Conservation (phyloP, 1,284 basidiomycete genomes). For the Ustilago hordei region DNA sequence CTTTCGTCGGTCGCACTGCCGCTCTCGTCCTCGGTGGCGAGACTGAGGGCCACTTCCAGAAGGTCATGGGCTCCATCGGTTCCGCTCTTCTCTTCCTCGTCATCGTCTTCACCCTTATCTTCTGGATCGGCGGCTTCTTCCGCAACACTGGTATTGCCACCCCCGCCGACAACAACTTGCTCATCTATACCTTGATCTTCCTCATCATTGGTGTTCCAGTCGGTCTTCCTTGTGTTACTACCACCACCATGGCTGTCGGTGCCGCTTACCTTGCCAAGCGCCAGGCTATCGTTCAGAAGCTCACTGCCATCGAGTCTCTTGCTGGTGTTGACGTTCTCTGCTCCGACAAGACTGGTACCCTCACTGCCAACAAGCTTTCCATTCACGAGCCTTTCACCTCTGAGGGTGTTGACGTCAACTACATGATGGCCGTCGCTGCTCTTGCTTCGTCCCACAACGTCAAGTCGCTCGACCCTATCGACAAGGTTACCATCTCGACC, state of each 20-base stretch:
- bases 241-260: slow-evolving; percentile 74
- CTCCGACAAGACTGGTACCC: slow-evolving; percentile 75
- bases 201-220: slow-evolving; percentile 75
- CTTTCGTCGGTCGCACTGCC: slow-evolving; percentile 73
- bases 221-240: slow-evolving; percentile 74
- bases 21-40: slow-evolving; percentile 70
- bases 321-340: slow-evolving; percentile 75
- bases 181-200: slow-evolving; percentile 73
- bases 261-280: slow-evolving; percentile 74
- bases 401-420: slow-evolving; percentile 72
- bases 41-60: slow-evolving; percentile 73
- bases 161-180: slow-evolving; percentile 72
- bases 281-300: slow-evolving; percentile 76
- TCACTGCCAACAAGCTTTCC: slow-evolving; percentile 75
- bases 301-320: slow-evolving; percentile 75
- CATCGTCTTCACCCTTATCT: slow-evolving; percentile 72
- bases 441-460: slow-evolving; percentile 75
- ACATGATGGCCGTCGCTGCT: slow-evolving; percentile 73
- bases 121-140: slow-evolving; percentile 73
- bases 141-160: slow-evolving; percentile 72
- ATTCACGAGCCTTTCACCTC: slow-evolving; percentile 73
- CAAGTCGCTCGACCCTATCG: slow-evolving; percentile 74
- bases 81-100: slow-evolving; percentile 73
- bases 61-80: slow-evolving; percentile 73
- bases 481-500: slow-evolving; percentile 74